Evolutionary conservation across 768 basidiomycete genomes (phyloP), one percentile per base, ranked within the genome.

Genomic region (Rhizopogon vesiculosus): DNA sequence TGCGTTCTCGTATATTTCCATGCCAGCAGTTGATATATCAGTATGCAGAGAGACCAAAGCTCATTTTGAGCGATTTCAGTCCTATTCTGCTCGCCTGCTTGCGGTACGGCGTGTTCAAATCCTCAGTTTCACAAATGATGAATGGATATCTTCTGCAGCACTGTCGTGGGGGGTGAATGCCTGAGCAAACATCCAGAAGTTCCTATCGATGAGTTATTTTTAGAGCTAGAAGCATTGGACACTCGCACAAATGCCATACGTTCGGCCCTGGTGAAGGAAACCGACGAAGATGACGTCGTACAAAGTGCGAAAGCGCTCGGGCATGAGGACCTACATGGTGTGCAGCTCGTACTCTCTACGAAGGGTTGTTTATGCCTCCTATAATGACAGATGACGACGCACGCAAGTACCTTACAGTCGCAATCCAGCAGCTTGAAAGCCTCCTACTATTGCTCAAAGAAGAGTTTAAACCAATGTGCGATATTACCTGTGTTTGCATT

Each of bases 391-490:
- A 50, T n/a, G 44, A 28, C n/a, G 44, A 35, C n/a, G 40, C 31
- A 4, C 25, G 35, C 33, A 18, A 44, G 4, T 56, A 38, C 33
- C 28, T 63, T 15, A 39, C 19, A 5, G 33, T 46, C 7, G 28
- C 56, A 19, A 25, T 54, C n/a, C 51, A 59, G 8, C 62, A 63
- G 31, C 28, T 63, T 12, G 38, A 15, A 18, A 42, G 57, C n/a
- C 42, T 63, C 28, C 29, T 60, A 18, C 42, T 16, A 5, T 57
- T 42, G 28, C 29, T 63, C 8, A 51, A 53, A 40, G 62, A 63
- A 56, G 29, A 63, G 38, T 63, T 57, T 43, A 42, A 56, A 25
- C 55, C 59, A 16, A 44, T 50, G 62, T 63, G 39, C 39, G 62
- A 54, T 42, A 44, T 18, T 13, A 39, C 3, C 15, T 45, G 7